phyloP scores from a whole-genome alignment of 2,329 filamentous ascomycete genomes.

The Trichoderma sp. region DNA sequence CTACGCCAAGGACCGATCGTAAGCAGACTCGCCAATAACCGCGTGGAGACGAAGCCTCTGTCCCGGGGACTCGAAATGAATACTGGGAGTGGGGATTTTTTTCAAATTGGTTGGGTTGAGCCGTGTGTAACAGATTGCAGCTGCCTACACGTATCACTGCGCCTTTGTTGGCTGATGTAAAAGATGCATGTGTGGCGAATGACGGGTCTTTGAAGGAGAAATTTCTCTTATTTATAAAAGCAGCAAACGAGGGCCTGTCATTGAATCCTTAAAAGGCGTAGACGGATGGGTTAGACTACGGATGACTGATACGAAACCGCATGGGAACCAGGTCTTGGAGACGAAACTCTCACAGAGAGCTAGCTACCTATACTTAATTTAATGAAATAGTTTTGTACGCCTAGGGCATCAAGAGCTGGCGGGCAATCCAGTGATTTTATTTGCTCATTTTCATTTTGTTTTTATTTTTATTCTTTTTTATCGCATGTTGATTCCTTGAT shows the following conservation, averaged over 20 bases:
- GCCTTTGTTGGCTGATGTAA: neutral
- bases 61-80: neutral
- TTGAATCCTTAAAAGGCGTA: slow-evolving; percentile 13
- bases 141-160: neutral
- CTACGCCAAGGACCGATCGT: slow-evolving; percentile 64
- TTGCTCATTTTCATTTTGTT: neutral
- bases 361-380: slow-evolving; percentile 13
- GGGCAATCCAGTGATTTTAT: too few relatives aligned
- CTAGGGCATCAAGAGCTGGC: neutral
- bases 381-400: slow-evolving; percentile 12
- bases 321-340: slow-evolving; percentile 14
- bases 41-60: neutral
- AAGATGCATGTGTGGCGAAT: slow-evolving; percentile 1
- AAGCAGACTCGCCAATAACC: slow-evolving; percentile 15
- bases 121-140: neutral
- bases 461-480: too few relatives aligned
- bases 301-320: slow-evolving; percentile 15
- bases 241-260: neutral
- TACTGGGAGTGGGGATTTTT: neutral
- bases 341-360: slow-evolving; percentile 16
- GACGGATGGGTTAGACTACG: slow-evolving; percentile 19
- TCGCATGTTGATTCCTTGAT: neutral
- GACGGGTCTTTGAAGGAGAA: neutral
- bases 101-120: neutral
- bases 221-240: neutral